Percentiles rank a stretch among this genome's conserved stretches.
These are phyloP conservation scores for Sporopachydermia quercuum DNA, from an alignment of 805 yeast species.

Conservation along the genomic window DNA sequence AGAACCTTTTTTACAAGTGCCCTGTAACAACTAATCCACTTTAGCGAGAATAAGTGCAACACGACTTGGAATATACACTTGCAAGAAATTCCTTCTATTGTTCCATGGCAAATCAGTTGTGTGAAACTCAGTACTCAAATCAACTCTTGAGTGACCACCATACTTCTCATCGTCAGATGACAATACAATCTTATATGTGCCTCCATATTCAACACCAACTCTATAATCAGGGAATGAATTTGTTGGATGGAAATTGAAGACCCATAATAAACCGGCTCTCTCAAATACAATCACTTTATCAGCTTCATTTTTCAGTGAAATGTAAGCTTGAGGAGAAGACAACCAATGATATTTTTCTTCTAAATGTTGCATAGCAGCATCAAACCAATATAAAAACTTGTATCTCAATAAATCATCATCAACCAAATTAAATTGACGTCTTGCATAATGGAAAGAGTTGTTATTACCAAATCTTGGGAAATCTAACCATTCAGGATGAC, in stretches of 20 bases:
- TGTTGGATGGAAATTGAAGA: conserved; percentile 84
- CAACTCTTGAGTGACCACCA: conserved; percentile 76
- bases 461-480: conserved; percentile 85
- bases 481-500: conserved; percentile 98
- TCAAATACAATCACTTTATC: conserved; percentile 87
- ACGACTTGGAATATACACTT: conserved; percentile 73
- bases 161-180: conserved; percentile 55
- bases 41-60: conserved; percentile 45
- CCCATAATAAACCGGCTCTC: conserved; percentile 68
- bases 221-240: conserved; percentile 76
- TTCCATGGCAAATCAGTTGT: conserved; percentile 77
- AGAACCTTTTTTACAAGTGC: too few relatives aligned
- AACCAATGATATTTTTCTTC: conserved; percentile 66
- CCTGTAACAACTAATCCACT: conserved; percentile 1
- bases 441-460: conserved; percentile 83
- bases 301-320: conserved; percentile 74
- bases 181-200: conserved; percentile 59
- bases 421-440: conserved; percentile 83
- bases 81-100: conserved; percentile 55
- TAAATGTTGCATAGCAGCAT: conserved; percentile 64
- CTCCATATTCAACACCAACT: conserved; percentile 75
- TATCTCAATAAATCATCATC: conserved; percentile 73
- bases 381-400: conserved; percentile 67
- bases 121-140: conserved; percentile 39
- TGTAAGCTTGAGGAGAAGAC: conserved; percentile 59